Conservation (phyloP, 352 stramenopile genomes). For the Thalassiosira gravida region DNA sequence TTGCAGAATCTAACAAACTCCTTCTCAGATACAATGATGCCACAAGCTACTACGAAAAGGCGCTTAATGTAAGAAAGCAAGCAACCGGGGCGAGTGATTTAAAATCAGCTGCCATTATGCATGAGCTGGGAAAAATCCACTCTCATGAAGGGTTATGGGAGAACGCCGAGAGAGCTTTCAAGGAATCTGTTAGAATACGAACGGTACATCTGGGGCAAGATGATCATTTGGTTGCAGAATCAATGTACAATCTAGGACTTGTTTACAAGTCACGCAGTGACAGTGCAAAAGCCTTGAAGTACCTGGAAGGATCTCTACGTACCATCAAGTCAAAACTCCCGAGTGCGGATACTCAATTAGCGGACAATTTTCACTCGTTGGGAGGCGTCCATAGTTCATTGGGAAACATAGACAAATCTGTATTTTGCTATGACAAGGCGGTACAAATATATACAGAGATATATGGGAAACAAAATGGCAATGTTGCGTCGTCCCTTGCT, state of each 20-base stretch:
- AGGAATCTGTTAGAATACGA: slow-evolving; percentile 65
- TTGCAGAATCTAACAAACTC: slow-evolving; percentile 63
- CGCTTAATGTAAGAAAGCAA: slow-evolving; percentile 61
- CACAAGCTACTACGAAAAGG: slow-evolving; percentile 66
- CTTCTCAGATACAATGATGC: slow-evolving; percentile 53
- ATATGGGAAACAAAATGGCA: slow-evolving; percentile 46
- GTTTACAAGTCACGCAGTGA: slow-evolving; percentile 52
- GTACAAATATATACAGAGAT: slow-evolving; percentile 56
- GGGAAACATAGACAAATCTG: slow-evolving; percentile 51
- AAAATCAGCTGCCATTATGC: slow-evolving; percentile 66
- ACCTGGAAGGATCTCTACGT: slow-evolving; percentile 58
- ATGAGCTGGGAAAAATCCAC: slow-evolving; percentile 66
- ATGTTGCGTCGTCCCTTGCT: slow-evolving; percentile 56
- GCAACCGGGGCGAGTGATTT: slow-evolving; percentile 50
- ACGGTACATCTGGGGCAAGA: slow-evolving; percentile 64
- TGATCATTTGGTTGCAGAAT: slow-evolving; percentile 59
- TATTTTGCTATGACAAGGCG: slow-evolving; percentile 64
- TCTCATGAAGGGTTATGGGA: slow-evolving; percentile 42
- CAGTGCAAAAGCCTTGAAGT: slow-evolving; percentile 56
- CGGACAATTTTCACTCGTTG: slow-evolving; percentile 63
- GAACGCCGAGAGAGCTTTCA: slow-evolving; percentile 64
- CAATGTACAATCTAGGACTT: slow-evolving; percentile 56
- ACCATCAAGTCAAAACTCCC: slow-evolving; percentile 56
- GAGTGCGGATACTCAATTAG: slow-evolving; percentile 36
- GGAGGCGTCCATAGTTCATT: slow-evolving; percentile 57